These are phyloP conservation scores for Agrocybe praecox DNA, from an alignment of 768 basidiomycete genomes.

Conservation along the genomic window DNA sequence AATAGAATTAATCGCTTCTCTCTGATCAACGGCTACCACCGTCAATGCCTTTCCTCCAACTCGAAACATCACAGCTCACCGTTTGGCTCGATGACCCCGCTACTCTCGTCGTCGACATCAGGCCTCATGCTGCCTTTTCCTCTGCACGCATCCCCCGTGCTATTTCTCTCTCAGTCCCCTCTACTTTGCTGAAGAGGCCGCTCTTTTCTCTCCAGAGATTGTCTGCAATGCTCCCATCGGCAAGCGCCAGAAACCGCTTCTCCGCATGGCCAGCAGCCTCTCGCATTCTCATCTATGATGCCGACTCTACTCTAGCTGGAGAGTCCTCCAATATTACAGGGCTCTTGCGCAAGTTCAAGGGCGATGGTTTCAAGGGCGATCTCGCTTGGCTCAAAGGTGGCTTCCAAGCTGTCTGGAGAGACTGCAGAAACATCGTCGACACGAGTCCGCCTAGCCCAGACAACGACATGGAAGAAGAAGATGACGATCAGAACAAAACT, in stretches of 20 bases:
- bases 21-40: too few species aligned
- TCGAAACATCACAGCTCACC: slow-evolving; percentile 28
- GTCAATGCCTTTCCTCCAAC: slow-evolving; percentile 25
- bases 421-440: slow-evolving; percentile 55
- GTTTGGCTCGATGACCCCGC: slow-evolving; percentile 34
- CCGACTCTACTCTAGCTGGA: slow-evolving; percentile 63
- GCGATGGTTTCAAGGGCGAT: slow-evolving; percentile 53
- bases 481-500: slow-evolving; percentile 28
- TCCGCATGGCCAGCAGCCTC: slow-evolving; percentile 55
- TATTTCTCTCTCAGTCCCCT: slow-evolving; percentile 88
- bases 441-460: slow-evolving; percentile 50
- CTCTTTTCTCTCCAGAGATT: slow-evolving; percentile 81
- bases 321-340: slow-evolving; percentile 73
- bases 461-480: slow-evolving; percentile 57
- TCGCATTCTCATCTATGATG: slow-evolving; percentile 84
- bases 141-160: slow-evolving; percentile 67
- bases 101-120: slow-evolving; percentile 83
- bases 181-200: slow-evolving; percentile 91
- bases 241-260: slow-evolving; percentile 59
- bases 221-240: slow-evolving; percentile 75
- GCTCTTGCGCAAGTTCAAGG: slow-evolving; percentile 74
- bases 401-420: slow-evolving; percentile 68
- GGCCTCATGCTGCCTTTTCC: slow-evolving; percentile 76
- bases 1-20: slow-evolving; percentile 12
- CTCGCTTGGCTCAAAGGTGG: slow-evolving; percentile 85